phyloP scores from a whole-genome alignment of 129 eudicot genomes.

The Flaveria ramosissima region DNA sequence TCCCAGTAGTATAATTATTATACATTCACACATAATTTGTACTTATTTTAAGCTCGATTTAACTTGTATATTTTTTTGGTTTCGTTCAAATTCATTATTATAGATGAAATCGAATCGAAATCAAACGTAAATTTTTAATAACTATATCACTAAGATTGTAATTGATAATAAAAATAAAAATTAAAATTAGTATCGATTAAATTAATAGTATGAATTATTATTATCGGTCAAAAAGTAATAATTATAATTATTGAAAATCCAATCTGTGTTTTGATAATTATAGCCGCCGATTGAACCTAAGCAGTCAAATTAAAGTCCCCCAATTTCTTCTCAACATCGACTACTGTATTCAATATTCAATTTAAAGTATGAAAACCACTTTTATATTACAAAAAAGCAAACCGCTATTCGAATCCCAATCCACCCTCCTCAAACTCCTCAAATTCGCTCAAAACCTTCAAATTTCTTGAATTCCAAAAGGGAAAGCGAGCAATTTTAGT shows the following conservation, averaged over 20 bases:
- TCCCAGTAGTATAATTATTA: no score
- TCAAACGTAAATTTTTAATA: no score
- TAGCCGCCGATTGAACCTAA: slow-evolving; percentile 45
- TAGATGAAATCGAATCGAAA: no score
- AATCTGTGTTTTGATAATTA: neutral
- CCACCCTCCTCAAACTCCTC: slow-evolving; percentile 41
- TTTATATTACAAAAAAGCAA: slow-evolving; percentile 31
- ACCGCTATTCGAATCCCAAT: slow-evolving; percentile 47
- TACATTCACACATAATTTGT: no score
- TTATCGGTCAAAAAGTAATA: no score
- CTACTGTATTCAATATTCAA: neutral
- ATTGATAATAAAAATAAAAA: no score
- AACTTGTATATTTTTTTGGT: no score
- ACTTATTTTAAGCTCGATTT: no score
- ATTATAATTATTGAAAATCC: no score
- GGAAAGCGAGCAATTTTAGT: slow-evolving; percentile 19
- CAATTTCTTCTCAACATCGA: slow-evolving; percentile 36
- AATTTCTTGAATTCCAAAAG: neutral
- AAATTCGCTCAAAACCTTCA: slow-evolving; percentile 22
- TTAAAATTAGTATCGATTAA: no score
- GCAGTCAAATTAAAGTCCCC: slow-evolving; percentile 44
- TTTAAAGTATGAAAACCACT: slow-evolving; percentile 18
- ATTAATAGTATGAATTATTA: slow-evolving; percentile 17
- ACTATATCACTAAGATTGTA: no score
- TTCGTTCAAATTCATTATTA: no score